Percentiles rank a stretch among this genome's conserved stretches.
phyloP scores from a whole-genome alignment of 2,329 filamentous ascomycete species.

The Lachnellula cervina region DNA sequence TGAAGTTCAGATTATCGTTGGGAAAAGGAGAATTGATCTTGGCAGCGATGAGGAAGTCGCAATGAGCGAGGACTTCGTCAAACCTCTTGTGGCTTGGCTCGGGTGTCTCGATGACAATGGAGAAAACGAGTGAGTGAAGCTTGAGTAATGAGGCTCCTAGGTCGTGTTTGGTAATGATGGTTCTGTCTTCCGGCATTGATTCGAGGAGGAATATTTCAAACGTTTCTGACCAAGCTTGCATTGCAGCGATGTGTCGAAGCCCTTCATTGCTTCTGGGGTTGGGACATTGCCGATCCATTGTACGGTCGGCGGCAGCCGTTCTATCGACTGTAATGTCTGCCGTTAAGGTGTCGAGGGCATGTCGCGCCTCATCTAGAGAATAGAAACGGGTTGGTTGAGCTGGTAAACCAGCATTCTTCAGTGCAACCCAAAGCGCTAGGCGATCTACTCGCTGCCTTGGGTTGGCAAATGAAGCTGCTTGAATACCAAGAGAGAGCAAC shows the following conservation, averaged over 20 bases:
- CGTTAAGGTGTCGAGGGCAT: conserved; percentile 52
- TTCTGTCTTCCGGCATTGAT: conserved; percentile 16
- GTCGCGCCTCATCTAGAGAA: conserved; percentile 49
- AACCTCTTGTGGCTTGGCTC: conserved; percentile 15
- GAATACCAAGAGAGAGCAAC: conserved; percentile 24
- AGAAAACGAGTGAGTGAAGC: conserved; percentile 21
- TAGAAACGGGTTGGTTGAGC: conserved; percentile 35
- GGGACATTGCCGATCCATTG: conserved; percentile 29
- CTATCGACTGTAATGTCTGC: conserved; percentile 50
- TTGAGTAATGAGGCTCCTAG: conserved; percentile 46
- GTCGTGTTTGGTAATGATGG: conserved; percentile 43
- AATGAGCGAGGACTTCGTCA: conserved; percentile 21
- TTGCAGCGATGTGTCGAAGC: conserved; percentile 43
- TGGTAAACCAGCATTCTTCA: conserved; percentile 16
- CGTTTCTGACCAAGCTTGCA: conserved; percentile 18
- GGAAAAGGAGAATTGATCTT: neutral
- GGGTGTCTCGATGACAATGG: conserved; percentile 15
- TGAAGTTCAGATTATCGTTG: conserved; percentile 13
- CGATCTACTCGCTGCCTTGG: conserved; percentile 20
- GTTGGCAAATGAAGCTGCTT: conserved; percentile 26
- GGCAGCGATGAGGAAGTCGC: conserved; percentile 14
- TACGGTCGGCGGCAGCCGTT: conserved; percentile 26
- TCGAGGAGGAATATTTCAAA: conserved; percentile 16
- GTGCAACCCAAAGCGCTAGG: conserved; percentile 17
- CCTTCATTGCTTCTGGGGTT: conserved; percentile 46